Evolutionary conservation across 2,329 filamentous ascomycete genomes (phyloP), one percentile per base, ranked within the genome.

Genomic region (Diaporthe aspalathi): DNA sequence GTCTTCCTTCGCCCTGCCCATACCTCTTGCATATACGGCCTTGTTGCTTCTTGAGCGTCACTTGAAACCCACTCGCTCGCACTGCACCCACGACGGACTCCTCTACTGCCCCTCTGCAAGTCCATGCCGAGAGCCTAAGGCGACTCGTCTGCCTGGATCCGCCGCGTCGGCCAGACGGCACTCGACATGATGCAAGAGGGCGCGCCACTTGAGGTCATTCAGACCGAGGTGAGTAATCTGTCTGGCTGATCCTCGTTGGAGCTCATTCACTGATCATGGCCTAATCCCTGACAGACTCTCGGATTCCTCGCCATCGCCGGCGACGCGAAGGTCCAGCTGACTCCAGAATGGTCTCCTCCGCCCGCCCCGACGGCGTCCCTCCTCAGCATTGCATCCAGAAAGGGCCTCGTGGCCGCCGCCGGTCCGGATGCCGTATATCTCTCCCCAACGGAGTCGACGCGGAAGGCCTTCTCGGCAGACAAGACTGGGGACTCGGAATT

Each of bases 321-420:
- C 77, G 94, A 97, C 77, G 89, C 92, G 72, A 97, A 95, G 82
- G 83, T 98, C 76, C 93, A 92, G 79, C 84, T 98, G 52, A 93
- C 94, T 20, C 87, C 91, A 24, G 86, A 91, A 79, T 98, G 95
- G 95, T 89, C 92, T 50, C 84, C 88, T 47, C 86, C 93, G 29
- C 95, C 96, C 40, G 86, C 92, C 2, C 86, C 93, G 5, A 94
- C 92, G 54, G 90, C 94, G 16, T 97, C 94, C 2, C 91, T 99
- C 47, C 86, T 99, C 73, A 93, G 92, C 78, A 88, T 98, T 75
- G 94, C 95, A 68, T 91, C 94, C 40, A 89, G 87, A 73, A 91
- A 90, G 80, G 94, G 94, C 50, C 87, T 99, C 27, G 86, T 98
- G 68, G 95, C 95, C 38, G 96, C 95, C 62, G 96, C 93, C 65